Base-by-base conservation (phyloP, 306 rosid species). In the Pyrus bretschneideri region DNA sequence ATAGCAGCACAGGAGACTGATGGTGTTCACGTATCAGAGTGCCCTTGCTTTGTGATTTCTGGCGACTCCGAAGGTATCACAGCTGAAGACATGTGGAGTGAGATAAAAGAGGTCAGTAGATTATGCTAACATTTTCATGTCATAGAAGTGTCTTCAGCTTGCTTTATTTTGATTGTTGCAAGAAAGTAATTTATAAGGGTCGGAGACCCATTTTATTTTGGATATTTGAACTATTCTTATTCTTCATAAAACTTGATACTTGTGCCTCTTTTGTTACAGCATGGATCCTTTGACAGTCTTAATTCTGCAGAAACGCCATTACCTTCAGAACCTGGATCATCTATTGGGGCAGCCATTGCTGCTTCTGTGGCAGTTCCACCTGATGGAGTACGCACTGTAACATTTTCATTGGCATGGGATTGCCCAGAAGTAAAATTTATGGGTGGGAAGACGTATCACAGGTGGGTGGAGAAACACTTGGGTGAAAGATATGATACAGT, bases 371-470 rank as follows among this genome's bases (percentile, higher is more conserved):
- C 86, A 52, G 59, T 94, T 83, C 96, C 96, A 73, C 51, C 97
- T 14, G 71, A 70, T 74, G 86, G 85, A 52, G 86, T 86, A 30
- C 90, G 96, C 17, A 81, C 75, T 19, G 95, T 89, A 76, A 94
- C 97, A 77, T 94, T 94, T 84, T 91, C 98, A 45, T 75, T 94
- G 89, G 91, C 97, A 71, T 94, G 98, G 98, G 96, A 88, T 83
- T 89, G 93, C 82, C 98, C 98, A 67, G 97, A 91, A 87, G 86
- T 85, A 68, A 89, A 82, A 79, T 93, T 94, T 81, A 58, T 65
- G 11, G 73, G 85, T 67, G 94, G 91, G 76, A 87, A 80, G 83
- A 83, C 85, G 60, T 91, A 89, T 83, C 80, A 89, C 89, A 89
- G 95, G 98, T 94, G 76, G 82, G 93, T 83, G 46, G 66, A 71